These are phyloP conservation scores for Actinomucor elegans DNA, from an alignment of 371 early-diverging fungal species.

Conservation along the genomic window DNA sequence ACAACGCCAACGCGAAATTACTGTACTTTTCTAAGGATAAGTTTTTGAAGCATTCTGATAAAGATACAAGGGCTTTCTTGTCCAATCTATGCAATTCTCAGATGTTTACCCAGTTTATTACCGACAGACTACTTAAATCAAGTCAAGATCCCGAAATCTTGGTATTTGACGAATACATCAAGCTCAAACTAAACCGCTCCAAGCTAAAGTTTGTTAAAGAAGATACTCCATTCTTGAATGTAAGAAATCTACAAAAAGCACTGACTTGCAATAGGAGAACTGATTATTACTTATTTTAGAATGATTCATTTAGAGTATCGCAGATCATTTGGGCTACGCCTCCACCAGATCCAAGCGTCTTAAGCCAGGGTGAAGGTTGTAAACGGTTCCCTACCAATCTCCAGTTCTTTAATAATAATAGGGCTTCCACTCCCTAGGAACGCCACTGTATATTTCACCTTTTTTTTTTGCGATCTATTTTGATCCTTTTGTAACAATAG, in stretches of 20 bases:
- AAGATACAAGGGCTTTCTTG: constrained; percentile 66
- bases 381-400: constrained; percentile 38
- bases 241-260: constrained; percentile 20
- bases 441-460: constrained; percentile 2
- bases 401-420: constrained; percentile 9
- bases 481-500: too few species aligned
- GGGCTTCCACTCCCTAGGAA: neutral
- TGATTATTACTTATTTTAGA: constrained; percentile 15
- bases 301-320: constrained; percentile 43
- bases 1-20: constrained; percentile 14
- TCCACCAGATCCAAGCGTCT: constrained; percentile 16
- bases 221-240: constrained; percentile 76
- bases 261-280: too few species aligned
- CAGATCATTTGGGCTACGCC: constrained; percentile 50
- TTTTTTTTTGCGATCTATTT: too few species aligned
- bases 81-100: constrained; percentile 68
- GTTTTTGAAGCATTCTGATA: constrained; percentile 67
- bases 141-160: constrained; percentile 71
- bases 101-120: constrained; percentile 81
- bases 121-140: constrained; percentile 68
- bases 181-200: constrained; percentile 78
- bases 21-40: constrained; percentile 56
- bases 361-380: constrained; percentile 17
- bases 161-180: constrained; percentile 82
- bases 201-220: constrained; percentile 76